Evolutionary conservation across 2,329 filamentous ascomycete genomes (phyloP), one percentile per base, ranked within the genome.

Genomic region (Aschersonia sp.): DNA sequence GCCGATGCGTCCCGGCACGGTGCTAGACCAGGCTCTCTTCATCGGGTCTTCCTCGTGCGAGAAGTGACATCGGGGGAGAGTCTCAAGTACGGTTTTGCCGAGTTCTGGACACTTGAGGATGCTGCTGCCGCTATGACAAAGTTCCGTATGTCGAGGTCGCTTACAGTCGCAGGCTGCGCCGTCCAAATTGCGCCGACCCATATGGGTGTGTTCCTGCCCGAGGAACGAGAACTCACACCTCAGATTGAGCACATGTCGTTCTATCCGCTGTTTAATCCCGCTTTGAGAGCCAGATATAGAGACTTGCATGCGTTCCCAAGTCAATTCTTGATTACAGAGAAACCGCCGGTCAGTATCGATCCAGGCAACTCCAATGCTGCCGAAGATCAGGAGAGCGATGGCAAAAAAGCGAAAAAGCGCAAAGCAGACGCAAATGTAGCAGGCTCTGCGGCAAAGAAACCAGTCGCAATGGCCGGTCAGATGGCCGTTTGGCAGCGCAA

Each of bases 21-120:
- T 40, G 86, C 87, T 4, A 77, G 75, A 49, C 79, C 82, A 32
- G 80, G 82, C 28, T 87, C 85, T n/a, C 67, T 94, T 6, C 78
- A 84, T 51, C 79, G 87, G 46, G 79, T 92, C 2, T 77, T 92
- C 51, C 67, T 94, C 30, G 81, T 92, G 56, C 78, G 87, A 48
- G 84, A 91, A 58, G 74, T 80, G 43, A 73, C 71, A 51, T 83
- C 74, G 4, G 76, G 86, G 48, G 81, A 85, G 51, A 87, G 82
- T 46, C 85, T 85, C 73, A 78, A 82, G 54, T 94, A 87, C 56
- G 87, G 86, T 0, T 94, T 94, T 63, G 87, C 82, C 1, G 87
- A 94, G 61, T 94, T 89, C 59, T 82, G 78, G 56, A 84, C 78
- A 0, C 69, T 87, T 20, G 79, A 84, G 60, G 85, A 92, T 61